Base-by-base conservation (phyloP, 1,284 basidiomycete genomes). In the Ceratobasidium sp. region DNA sequence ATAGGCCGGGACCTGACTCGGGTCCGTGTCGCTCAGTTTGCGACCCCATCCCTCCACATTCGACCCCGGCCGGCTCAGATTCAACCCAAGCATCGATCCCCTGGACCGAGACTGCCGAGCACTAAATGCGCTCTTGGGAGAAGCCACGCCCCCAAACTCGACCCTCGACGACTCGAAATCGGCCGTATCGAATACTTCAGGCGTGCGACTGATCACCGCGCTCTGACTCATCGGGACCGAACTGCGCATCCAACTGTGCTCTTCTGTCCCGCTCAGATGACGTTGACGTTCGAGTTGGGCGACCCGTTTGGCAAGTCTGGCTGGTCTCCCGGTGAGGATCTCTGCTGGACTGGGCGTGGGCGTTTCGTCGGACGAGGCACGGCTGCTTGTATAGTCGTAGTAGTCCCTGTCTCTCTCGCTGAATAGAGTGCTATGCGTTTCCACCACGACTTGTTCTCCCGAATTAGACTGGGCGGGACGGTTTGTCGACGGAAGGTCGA, bases 391-490 rank as follows among this genome's bases (percentile, higher is more conserved):
- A 25, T 25, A 33, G 49, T 66, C 47, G 29, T 56, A 36, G n/a
- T n/a, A n/a, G n/a, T n/a, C n/a, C n/a, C n/a, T n/a, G n/a, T n/a
- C n/a, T n/a, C n/a, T n/a, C n/a, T 7, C 39, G 19, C 23, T 21
- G 42, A 66, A 66, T 6, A 66, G 25, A 1, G 62, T 50, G 41
- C 62, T 66, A 19, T 66, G 62, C 23, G 62, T 42, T 9, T 66
- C 62, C 14, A 66, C 62, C 7, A 27, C 62, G 25, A 66, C 41
- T 25, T 54, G 21, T 19, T 66, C 62, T 27, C 50, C 62, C 6
- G 62, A 66, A 25, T 44, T 41, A 6, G 62, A 53, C 62, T 66
- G n/a, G n/a, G n/a, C n/a, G n/a, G n/a, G n/a, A n/a, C n/a, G n/a
- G n/a, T n/a, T n/a, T n/a, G n/a, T n/a, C n/a, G n/a, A n/a, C n/a